Conservation (phyloP, 2,329 filamentous ascomycete species). For the Chaetomium sp. region DNA sequence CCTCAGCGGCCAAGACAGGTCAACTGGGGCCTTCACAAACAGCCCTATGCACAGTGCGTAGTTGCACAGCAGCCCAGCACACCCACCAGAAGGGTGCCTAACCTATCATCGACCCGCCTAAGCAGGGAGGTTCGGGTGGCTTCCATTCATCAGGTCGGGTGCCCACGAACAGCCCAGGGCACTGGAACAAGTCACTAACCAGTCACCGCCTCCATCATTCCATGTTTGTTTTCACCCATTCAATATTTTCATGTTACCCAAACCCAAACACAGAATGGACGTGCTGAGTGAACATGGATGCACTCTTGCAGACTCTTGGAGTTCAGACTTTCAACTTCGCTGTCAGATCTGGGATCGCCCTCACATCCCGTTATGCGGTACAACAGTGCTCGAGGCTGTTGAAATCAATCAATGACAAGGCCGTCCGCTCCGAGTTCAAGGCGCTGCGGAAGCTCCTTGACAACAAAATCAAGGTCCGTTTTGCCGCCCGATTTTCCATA, state of each 20-base stretch:
- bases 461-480: constrained; percentile 74
- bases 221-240: not conserved
- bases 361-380: constrained; percentile 85
- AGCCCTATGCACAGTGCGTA: constrained; percentile 21
- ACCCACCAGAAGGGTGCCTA: constrained; percentile 11
- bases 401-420: constrained; percentile 72
- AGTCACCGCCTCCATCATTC: constrained; percentile 4
- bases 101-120: constrained; percentile 15
- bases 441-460: constrained; percentile 73
- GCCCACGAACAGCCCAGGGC: not conserved
- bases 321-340: constrained; percentile 88
- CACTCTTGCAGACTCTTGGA: constrained; percentile 55
- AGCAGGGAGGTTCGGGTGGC: not conserved
- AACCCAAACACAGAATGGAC: constrained; percentile 29
- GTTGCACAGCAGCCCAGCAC: too few species aligned
- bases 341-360: constrained; percentile 80
- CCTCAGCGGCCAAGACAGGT: not conserved
- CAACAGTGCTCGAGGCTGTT: constrained; percentile 77
- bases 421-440: constrained; percentile 68
- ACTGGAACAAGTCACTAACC: not conserved
- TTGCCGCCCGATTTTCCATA: constrained; percentile 14
- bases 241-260: not conserved
- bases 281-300: constrained; percentile 65
- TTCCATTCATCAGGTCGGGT: not conserved
- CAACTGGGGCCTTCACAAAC: not conserved